Conservation (phyloP, 768 basidiomycete genomes). For the Rhodotorula kratochvilovae region DNA sequence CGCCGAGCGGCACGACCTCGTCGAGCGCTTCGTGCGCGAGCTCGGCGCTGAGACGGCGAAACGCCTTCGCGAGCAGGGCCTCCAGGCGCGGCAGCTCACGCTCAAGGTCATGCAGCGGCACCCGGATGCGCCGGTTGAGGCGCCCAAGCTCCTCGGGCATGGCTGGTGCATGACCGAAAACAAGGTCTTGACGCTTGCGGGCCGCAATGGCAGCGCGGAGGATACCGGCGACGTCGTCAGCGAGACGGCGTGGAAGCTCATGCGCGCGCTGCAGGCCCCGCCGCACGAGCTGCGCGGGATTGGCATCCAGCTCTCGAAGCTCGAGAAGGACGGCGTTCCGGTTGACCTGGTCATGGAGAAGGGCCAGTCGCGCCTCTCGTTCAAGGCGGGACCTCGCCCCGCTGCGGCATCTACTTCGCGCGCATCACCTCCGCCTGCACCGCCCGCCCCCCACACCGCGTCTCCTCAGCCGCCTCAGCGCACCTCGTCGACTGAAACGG, state of each 20-base stretch:
- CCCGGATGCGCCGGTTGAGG: constrained; percentile 76
- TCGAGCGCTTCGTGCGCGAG: constrained; percentile 68
- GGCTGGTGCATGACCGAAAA: constrained; percentile 68
- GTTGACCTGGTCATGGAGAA: constrained; percentile 26
- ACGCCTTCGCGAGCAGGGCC: constrained; percentile 63
- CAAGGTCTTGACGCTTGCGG: constrained; percentile 61
- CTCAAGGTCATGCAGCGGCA: constrained; percentile 85
- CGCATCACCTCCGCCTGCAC: not conserved
- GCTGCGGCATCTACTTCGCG: not conserved
- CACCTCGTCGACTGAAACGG: not conserved
- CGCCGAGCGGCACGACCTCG: constrained; percentile 61
- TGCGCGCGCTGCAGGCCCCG: constrained; percentile 69
- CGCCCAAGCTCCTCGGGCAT: constrained; percentile 90
- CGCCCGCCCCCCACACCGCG: not conserved
- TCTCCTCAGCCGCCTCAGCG: not conserved
- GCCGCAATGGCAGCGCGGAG: constrained; percentile 62
- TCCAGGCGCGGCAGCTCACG: constrained; percentile 70
- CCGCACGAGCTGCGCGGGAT: constrained; percentile 84
- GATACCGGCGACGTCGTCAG: constrained; percentile 69
- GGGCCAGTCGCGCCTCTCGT: constrained; percentile 30
- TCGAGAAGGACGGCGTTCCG: constrained; percentile 54
- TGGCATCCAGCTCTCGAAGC: constrained; percentile 82
- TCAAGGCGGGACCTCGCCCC: not conserved
- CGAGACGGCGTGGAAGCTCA: constrained; percentile 68
- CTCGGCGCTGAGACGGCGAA: constrained; percentile 73